Evolutionary conservation across 345 rosid genomes (phyloP).

Genomic region (Eucalyptus lansdowneana): DNA sequence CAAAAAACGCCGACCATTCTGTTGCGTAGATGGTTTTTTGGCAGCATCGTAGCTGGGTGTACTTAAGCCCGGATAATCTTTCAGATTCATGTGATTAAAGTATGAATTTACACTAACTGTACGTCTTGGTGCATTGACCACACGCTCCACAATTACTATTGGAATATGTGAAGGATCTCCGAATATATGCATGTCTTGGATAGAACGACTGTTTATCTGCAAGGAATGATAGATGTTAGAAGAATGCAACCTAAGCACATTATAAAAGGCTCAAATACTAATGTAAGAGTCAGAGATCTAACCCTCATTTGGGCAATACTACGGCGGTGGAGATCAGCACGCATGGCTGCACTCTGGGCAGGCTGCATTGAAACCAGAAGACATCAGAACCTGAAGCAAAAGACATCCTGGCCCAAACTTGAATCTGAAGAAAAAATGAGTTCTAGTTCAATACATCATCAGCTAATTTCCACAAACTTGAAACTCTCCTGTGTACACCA

Average conservation of each 20-base stretch:
- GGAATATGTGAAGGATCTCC: constrained; percentile 81
- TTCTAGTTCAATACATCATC: constrained; percentile 38
- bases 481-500: constrained; percentile 41
- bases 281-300: constrained; percentile 2
- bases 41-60: constrained; percentile 12
- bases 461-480: constrained; percentile 51
- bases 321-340: constrained; percentile 93
- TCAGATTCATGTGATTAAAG: constrained; percentile 48
- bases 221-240: constrained; percentile 2
- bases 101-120: constrained; percentile 69
- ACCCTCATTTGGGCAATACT: constrained; percentile 98
- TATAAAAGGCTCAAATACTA: background rate
- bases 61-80: constrained; percentile 16
- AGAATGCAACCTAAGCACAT: background rate
- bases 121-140: constrained; percentile 74
- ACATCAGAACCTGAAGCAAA: background rate
- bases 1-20: constrained; percentile 32
- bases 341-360: constrained; percentile 64
- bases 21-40: constrained; percentile 17
- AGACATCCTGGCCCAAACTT: background rate
- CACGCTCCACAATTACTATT: constrained; percentile 73
- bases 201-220: constrained; percentile 79
- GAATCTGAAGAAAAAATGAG: background rate
- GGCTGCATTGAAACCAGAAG: constrained; percentile 39
- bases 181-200: constrained; percentile 90